These are phyloP conservation scores for Eucalyptus cloeziana DNA, from an alignment of 345 rosid species.

Conservation along the genomic window DNA sequence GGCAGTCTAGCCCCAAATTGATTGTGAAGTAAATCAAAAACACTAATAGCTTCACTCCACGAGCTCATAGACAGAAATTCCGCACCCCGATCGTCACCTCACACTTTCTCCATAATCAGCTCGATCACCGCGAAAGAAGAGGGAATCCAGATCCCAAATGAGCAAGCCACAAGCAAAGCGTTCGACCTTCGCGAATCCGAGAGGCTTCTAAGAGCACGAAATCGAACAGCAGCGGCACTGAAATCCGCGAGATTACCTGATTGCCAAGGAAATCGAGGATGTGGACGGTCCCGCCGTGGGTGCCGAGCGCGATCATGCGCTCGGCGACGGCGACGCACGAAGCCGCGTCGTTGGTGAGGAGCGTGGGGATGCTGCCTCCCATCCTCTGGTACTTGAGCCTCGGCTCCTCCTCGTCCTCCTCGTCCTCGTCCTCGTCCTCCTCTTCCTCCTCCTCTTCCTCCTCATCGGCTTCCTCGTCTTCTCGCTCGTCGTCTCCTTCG, in stretches of 20 bases:
- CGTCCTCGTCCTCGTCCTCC: constrained; percentile 54
- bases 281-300: constrained; percentile 76
- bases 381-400: constrained; percentile 93
- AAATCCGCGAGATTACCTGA: constrained; percentile 29
- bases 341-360: constrained; percentile 84
- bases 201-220: background rate
- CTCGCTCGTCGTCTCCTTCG: constrained; percentile 83
- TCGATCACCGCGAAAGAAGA: background rate
- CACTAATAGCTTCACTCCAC: background rate
- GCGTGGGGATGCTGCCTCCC: constrained; percentile 85
- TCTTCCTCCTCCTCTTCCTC: constrained; percentile 31
- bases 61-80: background rate
- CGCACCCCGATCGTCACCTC: background rate
- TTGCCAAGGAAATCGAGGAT: constrained; percentile 96
- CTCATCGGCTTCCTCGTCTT: constrained; percentile 50
- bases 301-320: constrained; percentile 97
- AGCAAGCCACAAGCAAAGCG: background rate
- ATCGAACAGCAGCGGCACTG: background rate
- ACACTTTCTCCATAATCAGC: background rate
- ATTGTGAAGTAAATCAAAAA: background rate
- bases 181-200: background rate
- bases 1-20: background rate
- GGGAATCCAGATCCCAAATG: background rate
- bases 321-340: constrained; percentile 91
- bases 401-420: constrained; percentile 84